Conservation (phyloP, 2,329 filamentous ascomycete genomes). For the Macroventuria anomochaeta region DNA sequence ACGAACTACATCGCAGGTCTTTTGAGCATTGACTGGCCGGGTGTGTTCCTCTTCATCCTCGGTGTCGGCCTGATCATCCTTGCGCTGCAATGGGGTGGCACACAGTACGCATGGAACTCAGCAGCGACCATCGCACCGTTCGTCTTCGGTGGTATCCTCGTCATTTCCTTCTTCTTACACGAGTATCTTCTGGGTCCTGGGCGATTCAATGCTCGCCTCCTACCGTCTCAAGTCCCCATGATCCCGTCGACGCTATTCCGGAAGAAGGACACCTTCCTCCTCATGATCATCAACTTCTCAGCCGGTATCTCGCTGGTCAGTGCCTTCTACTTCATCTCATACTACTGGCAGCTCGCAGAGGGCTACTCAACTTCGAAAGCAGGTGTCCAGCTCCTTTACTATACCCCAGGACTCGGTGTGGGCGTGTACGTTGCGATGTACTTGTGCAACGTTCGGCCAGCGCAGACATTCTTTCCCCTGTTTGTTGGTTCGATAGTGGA, state of each 20-base stretch:
- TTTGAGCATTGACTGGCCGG: conserved; percentile 55
- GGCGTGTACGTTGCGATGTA: conserved; percentile 66
- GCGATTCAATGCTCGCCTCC: conserved; percentile 54
- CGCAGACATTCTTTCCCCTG: conserved; percentile 67
- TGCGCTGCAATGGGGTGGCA: conserved; percentile 62
- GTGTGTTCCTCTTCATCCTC: conserved; percentile 43
- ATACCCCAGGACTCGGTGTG: conserved; percentile 66
- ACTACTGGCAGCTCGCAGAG: conserved; percentile 71
- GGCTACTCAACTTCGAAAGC: conserved; percentile 55
- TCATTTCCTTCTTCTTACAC: conserved; percentile 60
- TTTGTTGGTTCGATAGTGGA: conserved; percentile 58
- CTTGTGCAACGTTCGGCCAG: conserved; percentile 66
- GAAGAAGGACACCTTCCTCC: conserved; percentile 64
- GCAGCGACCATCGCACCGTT: conserved; percentile 62
- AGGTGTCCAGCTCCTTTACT: conserved; percentile 65
- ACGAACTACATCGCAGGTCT: conserved; percentile 43
- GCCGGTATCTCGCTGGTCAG: conserved; percentile 63
- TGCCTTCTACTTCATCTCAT: conserved; percentile 71
- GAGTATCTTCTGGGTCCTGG: conserved; percentile 61
- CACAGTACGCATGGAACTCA: conserved; percentile 63
- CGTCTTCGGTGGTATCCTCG: conserved; percentile 56
- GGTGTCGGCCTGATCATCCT: conserved; percentile 48
- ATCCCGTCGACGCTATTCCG: conserved; percentile 66
- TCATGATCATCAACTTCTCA: conserved; percentile 68
- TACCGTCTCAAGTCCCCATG: conserved; percentile 66